Percentiles rank a stretch among this genome's conserved stretches.
These are phyloP conservation scores for Aspergillus jensenii DNA, from an alignment of 2,329 filamentous ascomycete genomes.

Conservation along the genomic window DNA sequence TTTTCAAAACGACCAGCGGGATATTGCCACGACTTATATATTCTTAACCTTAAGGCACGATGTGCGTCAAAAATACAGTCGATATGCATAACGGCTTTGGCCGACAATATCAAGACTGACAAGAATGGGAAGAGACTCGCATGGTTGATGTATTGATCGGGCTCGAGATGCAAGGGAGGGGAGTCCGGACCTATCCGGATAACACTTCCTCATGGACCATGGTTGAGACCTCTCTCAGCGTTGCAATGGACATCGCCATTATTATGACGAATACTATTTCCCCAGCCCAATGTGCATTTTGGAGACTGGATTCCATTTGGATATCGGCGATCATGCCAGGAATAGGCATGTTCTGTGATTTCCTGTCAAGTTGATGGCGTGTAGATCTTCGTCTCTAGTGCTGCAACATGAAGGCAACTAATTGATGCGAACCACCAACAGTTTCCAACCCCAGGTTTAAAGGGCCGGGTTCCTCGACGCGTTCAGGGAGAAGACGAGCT, in stretches of 20 bases:
- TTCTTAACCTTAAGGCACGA: not conserved
- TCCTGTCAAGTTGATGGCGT: not conserved
- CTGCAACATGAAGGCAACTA: not conserved
- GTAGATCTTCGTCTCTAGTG: slow-evolving; percentile 6
- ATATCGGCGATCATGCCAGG: slow-evolving; percentile 20
- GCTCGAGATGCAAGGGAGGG: slow-evolving; percentile 4
- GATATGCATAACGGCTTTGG: not conserved
- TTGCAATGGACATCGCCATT: not conserved
- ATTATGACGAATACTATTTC: not conserved
- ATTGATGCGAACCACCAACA: not conserved
- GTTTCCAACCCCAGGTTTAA: not conserved
- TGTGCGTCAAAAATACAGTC: not conserved
- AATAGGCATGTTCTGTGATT: slow-evolving; percentile 3
- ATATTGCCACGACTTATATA: slow-evolving; percentile 10
- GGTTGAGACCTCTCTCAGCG: not conserved
- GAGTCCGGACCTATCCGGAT: not conserved
- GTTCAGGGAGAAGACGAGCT: no score
- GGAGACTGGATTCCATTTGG: slow-evolving; percentile 13
- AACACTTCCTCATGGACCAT: not conserved
- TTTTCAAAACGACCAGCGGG: not conserved
- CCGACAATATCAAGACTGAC: not conserved
- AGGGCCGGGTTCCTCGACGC: no score
- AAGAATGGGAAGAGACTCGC: slow-evolving; percentile 4
- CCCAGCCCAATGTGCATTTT: not conserved
- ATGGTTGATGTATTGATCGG: slow-evolving; percentile 13